phyloP scores from a whole-genome alignment of 2,329 filamentous ascomycete species.

The Kalmusia sp. region DNA sequence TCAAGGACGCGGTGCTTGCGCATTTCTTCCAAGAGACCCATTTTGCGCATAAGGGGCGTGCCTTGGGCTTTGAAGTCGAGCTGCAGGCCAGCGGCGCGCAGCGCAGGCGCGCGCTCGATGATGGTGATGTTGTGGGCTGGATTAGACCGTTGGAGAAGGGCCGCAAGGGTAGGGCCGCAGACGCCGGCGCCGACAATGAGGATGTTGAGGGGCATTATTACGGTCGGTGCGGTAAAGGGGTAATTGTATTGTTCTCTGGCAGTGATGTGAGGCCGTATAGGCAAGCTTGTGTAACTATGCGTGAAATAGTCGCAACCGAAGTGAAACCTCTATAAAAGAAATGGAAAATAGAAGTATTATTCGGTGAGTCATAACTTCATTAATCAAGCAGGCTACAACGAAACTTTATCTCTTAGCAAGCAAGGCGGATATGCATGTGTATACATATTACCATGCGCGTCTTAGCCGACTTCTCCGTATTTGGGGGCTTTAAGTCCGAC shows the following conservation, averaged over 20 bases:
- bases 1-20: slow-evolving; percentile 45
- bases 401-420: not conserved
- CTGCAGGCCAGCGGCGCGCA: slow-evolving; percentile 55
- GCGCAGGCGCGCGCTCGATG: slow-evolving; percentile 49
- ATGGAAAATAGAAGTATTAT: not conserved
- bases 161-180: slow-evolving; percentile 52
- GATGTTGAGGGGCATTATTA: slow-evolving; percentile 27
- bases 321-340: not conserved
- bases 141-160: slow-evolving; percentile 55
- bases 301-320: not conserved
- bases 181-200: slow-evolving; percentile 39
- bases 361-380: not conserved
- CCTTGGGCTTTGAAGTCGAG: slow-evolving; percentile 55
- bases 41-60: slow-evolving; percentile 48
- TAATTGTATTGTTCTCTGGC: not conserved
- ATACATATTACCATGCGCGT: not conserved
- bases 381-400: not conserved
- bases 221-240: too few species aligned
- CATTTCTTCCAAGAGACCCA: slow-evolving; percentile 49
- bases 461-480: slow-evolving; percentile 1
- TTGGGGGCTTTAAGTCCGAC: not conserved
- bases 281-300: not conserved
- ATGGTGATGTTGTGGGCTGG: slow-evolving; percentile 45
- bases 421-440: not conserved
- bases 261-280: not conserved